Evolutionary conservation across 2,329 filamentous ascomycete genomes (phyloP).

Genomic region (Clarireedia sp.): DNA sequence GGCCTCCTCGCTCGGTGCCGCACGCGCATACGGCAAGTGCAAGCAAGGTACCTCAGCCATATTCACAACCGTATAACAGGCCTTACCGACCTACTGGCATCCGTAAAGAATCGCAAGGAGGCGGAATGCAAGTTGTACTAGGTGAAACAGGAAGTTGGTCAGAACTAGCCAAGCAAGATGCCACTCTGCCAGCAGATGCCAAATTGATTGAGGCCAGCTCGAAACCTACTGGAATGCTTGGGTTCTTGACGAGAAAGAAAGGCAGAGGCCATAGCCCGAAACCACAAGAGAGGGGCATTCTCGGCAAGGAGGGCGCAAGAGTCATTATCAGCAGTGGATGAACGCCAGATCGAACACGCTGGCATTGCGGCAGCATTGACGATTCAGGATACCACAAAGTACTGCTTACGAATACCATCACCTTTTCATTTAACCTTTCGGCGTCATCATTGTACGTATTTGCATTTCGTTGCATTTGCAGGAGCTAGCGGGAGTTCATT

Average conservation of each 20-base stretch:
- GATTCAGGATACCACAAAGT: background rate
- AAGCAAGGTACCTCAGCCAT: constrained; percentile 20
- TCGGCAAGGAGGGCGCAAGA: constrained; percentile 90
- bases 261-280: constrained; percentile 87
- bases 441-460: background rate
- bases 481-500: background rate
- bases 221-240: constrained; percentile 74
- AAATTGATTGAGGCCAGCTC: constrained; percentile 42
- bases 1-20: constrained; percentile 6
- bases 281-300: constrained; percentile 83
- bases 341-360: background rate
- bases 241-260: constrained; percentile 83
- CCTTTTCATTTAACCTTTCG: background rate
- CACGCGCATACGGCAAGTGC: background rate
- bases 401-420: background rate
- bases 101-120: constrained; percentile 33
- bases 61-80: constrained; percentile 26
- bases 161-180: constrained; percentile 77
- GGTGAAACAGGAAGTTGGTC: constrained; percentile 89
- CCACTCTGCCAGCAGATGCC: constrained; percentile 63
- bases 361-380: background rate
- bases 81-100: constrained; percentile 18
- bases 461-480: background rate
- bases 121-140: constrained; percentile 84
- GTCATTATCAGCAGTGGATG: constrained; percentile 54